Evolutionary conservation across 2,329 filamentous ascomycete species (phyloP).

Genomic region (Triangularia setosa): DNA sequence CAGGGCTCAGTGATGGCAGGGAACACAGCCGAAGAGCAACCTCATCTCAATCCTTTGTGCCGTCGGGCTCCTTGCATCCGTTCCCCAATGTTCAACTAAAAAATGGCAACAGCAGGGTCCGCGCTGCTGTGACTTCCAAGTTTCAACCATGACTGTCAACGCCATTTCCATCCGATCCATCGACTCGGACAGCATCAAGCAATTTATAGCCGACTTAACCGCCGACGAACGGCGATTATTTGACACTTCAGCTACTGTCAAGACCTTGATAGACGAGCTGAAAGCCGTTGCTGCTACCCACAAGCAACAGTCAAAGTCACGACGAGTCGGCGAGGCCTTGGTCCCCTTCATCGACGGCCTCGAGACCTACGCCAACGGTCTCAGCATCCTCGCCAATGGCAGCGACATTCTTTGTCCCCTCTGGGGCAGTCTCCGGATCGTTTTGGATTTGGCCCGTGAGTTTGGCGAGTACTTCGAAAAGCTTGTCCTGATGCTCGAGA

Average conservation of each 20-base stretch:
- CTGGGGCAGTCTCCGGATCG: constrained; percentile 8
- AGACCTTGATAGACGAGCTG: constrained; percentile 6
- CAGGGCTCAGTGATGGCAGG: no score
- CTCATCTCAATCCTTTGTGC: background rate
- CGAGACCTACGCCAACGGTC: constrained; percentile 7
- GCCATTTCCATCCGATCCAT: background rate
- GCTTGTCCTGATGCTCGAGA: constrained; percentile 7
- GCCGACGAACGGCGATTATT: constrained; percentile 4
- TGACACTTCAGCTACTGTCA: constrained; percentile 1
- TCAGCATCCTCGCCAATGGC: constrained; percentile 13
- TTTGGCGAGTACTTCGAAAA: constrained; percentile 16
- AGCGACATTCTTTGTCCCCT: constrained; percentile 12
- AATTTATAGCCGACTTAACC: background rate
- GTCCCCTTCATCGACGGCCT: constrained; percentile 10
- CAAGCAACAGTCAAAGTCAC: background rate
- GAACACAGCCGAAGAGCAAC: background rate
- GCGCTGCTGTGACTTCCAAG: no score
- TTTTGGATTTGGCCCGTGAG: constrained; percentile 7
- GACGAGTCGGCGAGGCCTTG: constrained; percentile 3
- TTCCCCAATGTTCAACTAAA: background rate
- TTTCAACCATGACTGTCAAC: background rate
- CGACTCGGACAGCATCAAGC: background rate
- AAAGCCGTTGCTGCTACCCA: background rate
- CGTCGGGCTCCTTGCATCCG: background rate
- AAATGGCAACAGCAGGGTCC: background rate